Conservation (phyloP, 148 eudicot species). For the Arbutus unedo region DNA sequence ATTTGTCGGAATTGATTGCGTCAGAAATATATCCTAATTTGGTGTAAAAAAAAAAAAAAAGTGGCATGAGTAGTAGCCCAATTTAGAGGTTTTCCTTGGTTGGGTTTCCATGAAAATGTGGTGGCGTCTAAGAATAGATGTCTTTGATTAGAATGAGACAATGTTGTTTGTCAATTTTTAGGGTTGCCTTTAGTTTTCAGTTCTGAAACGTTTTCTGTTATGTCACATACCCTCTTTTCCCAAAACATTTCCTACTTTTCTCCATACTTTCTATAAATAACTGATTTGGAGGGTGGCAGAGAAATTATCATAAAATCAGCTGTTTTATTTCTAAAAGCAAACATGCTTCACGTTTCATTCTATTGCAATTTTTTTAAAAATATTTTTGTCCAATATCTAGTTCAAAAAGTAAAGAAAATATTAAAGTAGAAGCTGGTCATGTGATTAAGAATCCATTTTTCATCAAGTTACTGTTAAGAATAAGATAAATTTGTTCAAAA, state of each 20-base stretch:
- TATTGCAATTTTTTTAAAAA: neutral
- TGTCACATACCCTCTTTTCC: slow-evolving; percentile 5
- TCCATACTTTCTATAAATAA: neutral
- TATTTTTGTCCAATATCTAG: neutral
- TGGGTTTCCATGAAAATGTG: neutral
- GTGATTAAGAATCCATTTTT: too few relatives aligned
- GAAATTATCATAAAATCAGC: neutral
- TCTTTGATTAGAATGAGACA: neutral
- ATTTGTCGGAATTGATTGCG: neutral
- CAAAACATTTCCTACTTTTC: slow-evolving; percentile 7
- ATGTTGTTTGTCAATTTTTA: neutral
- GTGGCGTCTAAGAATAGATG: neutral
- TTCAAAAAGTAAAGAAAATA: too few relatives aligned
- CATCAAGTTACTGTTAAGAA: too few relatives aligned
- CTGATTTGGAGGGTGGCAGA: neutral
- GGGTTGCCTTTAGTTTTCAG: slow-evolving; percentile 1
- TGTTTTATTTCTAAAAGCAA: neutral
- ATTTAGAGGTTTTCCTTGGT: neutral
- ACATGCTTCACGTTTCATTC: slow-evolving; percentile 9
- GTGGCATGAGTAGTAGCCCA: neutral
- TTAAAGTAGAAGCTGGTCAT: too few relatives aligned
- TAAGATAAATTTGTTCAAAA: too few relatives aligned
- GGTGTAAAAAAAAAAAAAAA: neutral
- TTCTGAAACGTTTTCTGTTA: neutral
- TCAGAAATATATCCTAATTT: neutral